phyloP scores from a whole-genome alignment of 2,329 filamentous ascomycete genomes.

The Alternaria triticimaculans region DNA sequence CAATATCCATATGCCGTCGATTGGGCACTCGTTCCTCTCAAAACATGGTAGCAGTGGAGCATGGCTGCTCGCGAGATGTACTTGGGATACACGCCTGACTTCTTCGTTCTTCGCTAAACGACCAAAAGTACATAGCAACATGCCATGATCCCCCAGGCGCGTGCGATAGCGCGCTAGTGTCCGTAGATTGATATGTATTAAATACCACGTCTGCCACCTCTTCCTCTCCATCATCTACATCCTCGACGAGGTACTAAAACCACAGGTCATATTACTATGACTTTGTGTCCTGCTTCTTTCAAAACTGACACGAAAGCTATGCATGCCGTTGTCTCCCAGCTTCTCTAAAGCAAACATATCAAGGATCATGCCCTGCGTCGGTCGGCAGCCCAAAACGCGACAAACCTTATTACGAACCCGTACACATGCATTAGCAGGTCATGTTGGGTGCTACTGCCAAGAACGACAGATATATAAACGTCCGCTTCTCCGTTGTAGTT shows the following conservation, averaged over 20 bases:
- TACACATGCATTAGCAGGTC: not conserved
- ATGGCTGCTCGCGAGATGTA: not conserved
- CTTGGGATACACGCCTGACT: too few relatives aligned
- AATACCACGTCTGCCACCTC: not conserved
- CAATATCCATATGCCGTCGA: not conserved
- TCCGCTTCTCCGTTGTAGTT: not conserved
- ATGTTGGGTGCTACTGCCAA: not conserved
- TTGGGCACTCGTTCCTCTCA: not conserved
- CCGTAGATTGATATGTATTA: too few relatives aligned
- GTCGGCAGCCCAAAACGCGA: not conserved
- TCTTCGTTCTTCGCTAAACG: not conserved
- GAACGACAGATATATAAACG: not conserved
- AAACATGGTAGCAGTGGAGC: not conserved
- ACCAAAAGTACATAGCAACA: not conserved
- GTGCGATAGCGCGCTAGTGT: accelerated
- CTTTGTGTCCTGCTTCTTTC: too few relatives aligned
- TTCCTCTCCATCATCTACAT: not conserved
- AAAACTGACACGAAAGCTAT: too few relatives aligned
- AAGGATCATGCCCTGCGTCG: accelerated
- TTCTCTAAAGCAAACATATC: too few relatives aligned
- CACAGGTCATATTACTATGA: too few relatives aligned
- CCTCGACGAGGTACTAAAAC: too few relatives aligned
- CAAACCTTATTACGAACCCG: too few relatives aligned
- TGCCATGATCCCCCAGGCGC: not conserved
- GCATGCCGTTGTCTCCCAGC: too few relatives aligned